Evolutionary conservation across 768 basidiomycete species (phyloP), one percentile per base, ranked within the genome.

Genomic region (Tephrocybe sp.): DNA sequence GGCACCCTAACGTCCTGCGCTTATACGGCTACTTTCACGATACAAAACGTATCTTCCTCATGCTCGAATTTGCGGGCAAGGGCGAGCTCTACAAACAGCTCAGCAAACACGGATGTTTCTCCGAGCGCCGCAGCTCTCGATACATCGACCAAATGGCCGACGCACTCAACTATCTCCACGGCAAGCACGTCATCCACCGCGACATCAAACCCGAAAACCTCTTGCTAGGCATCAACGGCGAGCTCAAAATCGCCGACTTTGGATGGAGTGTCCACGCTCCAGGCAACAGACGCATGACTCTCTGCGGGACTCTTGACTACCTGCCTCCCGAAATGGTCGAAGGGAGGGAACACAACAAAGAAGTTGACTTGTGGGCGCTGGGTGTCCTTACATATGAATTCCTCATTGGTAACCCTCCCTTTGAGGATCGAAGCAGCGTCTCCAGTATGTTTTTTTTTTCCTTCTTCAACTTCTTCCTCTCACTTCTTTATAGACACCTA

Each of bases 181-280:
- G 77, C 44, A 99, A 98, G 64, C 95, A 98, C 62, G 94, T 99
- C 62, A 99, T 98, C 43, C 97, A 99, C 67, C 84, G 97, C 26
- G 97, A 99, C 61, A 99, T 99, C 73, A 99, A 99, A 69, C 97
- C 97, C 0, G 96, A 99, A 72, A 99, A 99, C 66, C 69, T 99
- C 41, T 78, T 99, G 26, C 74, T 98, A 11, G 95, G 95, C 9
- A 82, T 98, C 60, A 92, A 94, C 58, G 96, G 96, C 32, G 96
- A 98, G 65, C 75, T 99, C 60, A 98, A 99, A 77, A 96, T 99
- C 53, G 97, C 86, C 3, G 96, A 98, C 68, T 98, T 98, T 67
- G 97, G 97, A 9, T 99, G 97, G 96, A 92, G 88, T 60, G 93
- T 97, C 7, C 96, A 98, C 65, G 96, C 95, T 0, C 96, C 96